These are phyloP conservation scores for Neofusicoccum ribis DNA, from an alignment of 2,329 filamentous ascomycete genomes.

Conservation along the genomic window DNA sequence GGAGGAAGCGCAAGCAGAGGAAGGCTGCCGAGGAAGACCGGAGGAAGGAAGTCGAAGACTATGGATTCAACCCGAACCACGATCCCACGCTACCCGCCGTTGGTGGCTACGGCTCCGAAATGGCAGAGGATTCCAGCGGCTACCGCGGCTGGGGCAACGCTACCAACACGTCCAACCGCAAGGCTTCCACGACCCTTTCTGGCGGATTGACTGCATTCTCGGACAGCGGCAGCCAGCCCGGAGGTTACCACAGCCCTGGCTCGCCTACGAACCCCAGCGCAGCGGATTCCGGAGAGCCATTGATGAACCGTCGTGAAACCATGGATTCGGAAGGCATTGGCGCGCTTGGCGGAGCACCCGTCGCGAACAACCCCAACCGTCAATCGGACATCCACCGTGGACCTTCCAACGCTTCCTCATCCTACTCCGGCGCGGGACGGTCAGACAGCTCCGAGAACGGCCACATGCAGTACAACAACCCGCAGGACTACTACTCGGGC, in stretches of 20 bases:
- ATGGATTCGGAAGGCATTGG: slow-evolving; percentile 78
- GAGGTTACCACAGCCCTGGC: slow-evolving; percentile 51
- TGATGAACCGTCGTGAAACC: slow-evolving; percentile 52
- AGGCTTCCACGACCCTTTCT: slow-evolving; percentile 86
- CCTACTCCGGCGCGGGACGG: slow-evolving; percentile 78
- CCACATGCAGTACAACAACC: slow-evolving; percentile 47
- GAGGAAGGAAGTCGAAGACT: slow-evolving; percentile 95
- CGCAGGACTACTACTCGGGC: slow-evolving; percentile 54
- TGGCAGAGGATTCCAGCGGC: slow-evolving; percentile 73
- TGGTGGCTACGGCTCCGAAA: slow-evolving; percentile 63
- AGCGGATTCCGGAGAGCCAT: slow-evolving; percentile 66
- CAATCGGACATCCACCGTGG: slow-evolving; percentile 74
- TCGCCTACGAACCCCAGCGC: slow-evolving; percentile 69
- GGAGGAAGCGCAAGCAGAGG: slow-evolving; percentile 83
- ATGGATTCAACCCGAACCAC: slow-evolving; percentile 96
- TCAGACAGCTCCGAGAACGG: slow-evolving; percentile 65
- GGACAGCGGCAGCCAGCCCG: slow-evolving; percentile 63
- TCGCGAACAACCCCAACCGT: slow-evolving; percentile 60
- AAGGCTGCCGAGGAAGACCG: slow-evolving; percentile 85
- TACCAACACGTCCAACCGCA: slow-evolving; percentile 67
- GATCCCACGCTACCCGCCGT: slow-evolving; percentile 75
- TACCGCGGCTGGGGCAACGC: slow-evolving; percentile 95
- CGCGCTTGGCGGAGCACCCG: slow-evolving; percentile 69
- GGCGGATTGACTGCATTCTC: slow-evolving; percentile 68
- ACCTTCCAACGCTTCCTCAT: slow-evolving; percentile 92